phyloP scores from a whole-genome alignment of 805 yeast genomes.

The Grigorovia jiainica region DNA sequence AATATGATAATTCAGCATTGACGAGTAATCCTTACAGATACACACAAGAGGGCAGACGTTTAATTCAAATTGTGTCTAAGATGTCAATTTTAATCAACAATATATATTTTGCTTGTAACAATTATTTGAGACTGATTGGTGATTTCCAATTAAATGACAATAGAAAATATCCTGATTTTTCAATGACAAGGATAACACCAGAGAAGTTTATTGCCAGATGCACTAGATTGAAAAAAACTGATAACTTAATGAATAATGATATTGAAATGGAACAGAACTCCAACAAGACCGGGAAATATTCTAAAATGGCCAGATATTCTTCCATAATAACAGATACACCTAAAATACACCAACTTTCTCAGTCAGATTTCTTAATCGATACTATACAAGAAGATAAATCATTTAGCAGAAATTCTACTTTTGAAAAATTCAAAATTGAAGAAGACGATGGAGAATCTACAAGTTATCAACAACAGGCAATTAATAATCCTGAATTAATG shows the following conservation, averaged over 20 bases:
- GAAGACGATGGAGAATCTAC: slow-evolving; percentile 13
- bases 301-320: slow-evolving; percentile 25
- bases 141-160: slow-evolving; percentile 52
- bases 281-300: slow-evolving; percentile 2
- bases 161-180: slow-evolving; percentile 60
- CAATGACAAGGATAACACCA: slow-evolving; percentile 46
- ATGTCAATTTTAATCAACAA: slow-evolving; percentile 47
- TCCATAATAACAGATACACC: slow-evolving; percentile 1
- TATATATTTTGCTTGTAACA: slow-evolving; percentile 42
- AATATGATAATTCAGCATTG: slow-evolving; percentile 8
- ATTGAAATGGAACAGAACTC: not conserved
- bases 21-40: slow-evolving; percentile 37
- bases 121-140: slow-evolving; percentile 48
- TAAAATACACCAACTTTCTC: not conserved
- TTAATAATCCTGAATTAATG: slow-evolving; percentile 18
- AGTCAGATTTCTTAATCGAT: not conserved
- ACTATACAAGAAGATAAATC: slow-evolving; percentile 11
- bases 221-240: slow-evolving; percentile 41
- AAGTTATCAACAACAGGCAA: slow-evolving; percentile 1
- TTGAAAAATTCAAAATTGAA: slow-evolving; percentile 28
- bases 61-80: slow-evolving; percentile 49
- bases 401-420: slow-evolving; percentile 30
- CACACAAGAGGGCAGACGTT: slow-evolving; percentile 57
- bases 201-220: slow-evolving; percentile 52
- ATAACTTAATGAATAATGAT: slow-evolving; percentile 13